phyloP scores from a whole-genome alignment of 805 yeast species.

The Candida suzukii region DNA sequence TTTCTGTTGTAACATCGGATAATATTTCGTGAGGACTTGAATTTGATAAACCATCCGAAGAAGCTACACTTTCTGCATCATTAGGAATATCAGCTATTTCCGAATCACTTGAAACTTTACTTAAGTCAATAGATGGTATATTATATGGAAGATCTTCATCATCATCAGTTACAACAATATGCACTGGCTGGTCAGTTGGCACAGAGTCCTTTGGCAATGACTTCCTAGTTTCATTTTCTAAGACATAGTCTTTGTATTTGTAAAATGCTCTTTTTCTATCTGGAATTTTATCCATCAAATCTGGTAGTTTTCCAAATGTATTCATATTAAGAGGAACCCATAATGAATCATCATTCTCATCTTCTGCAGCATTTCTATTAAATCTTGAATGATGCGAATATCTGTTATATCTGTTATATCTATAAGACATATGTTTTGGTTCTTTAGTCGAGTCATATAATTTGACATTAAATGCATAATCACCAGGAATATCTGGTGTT shows the following conservation, averaged over 20 bases:
- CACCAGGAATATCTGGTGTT: conserved; percentile 42
- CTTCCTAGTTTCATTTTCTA: background rate
- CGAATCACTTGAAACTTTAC: background rate
- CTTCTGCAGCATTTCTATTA: conserved; percentile 4
- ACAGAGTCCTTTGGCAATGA: background rate
- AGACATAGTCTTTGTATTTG: conserved; percentile 16
- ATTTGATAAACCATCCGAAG: background rate
- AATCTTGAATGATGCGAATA: conserved; percentile 6
- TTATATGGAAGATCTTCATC: background rate
- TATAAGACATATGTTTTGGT: conserved; percentile 12
- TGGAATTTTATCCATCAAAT: conserved; percentile 24
- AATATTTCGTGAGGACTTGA: no score
- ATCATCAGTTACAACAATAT: background rate
- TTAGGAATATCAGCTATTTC: conserved; percentile 4
- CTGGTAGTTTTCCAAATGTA: conserved; percentile 34
- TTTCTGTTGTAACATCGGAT: background rate
- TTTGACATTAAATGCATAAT: conserved; percentile 42
- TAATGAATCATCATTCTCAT: conserved; percentile 24
- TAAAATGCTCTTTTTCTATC: conserved; percentile 23
- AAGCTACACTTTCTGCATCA: conserved; percentile 2
- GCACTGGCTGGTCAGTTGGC: background rate
- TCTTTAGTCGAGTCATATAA: conserved; percentile 27
- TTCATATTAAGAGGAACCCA: conserved; percentile 38
- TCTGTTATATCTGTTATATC: conserved; percentile 4
- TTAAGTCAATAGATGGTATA: background rate